These are phyloP conservation scores for Penicillium corylophilum DNA, from an alignment of 2,329 filamentous ascomycete genomes.

Conservation along the genomic window DNA sequence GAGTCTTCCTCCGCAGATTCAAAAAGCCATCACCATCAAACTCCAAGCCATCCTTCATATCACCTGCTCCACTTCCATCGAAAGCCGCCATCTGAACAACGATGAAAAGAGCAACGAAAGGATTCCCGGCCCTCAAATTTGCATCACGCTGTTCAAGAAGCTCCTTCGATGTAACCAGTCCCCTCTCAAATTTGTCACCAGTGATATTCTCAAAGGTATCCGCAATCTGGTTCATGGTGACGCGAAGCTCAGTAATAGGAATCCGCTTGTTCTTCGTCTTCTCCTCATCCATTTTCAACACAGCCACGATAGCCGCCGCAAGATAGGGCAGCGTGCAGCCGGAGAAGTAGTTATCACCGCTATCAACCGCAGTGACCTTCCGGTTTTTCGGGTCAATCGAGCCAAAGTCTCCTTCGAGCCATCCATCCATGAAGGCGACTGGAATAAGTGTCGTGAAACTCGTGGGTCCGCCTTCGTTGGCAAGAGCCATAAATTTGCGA, in stretches of 20 bases:
- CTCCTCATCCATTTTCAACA: background rate
- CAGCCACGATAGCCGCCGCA: background rate
- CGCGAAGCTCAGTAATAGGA: background rate
- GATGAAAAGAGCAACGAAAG: background rate
- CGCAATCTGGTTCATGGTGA: background rate
- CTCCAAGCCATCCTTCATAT: background rate
- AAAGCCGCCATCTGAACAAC: background rate
- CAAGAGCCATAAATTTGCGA: background rate
- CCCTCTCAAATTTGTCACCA: background rate
- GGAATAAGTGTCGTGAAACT: background rate
- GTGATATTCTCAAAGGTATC: background rate
- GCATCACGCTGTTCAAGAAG: background rate
- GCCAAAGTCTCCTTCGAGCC: background rate
- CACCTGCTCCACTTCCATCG: background rate
- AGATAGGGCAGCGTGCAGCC: background rate
- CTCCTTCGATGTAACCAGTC: background rate
- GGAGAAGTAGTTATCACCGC: background rate
- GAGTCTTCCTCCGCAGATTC: background rate
- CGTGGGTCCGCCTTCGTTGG: background rate
- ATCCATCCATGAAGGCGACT: background rate
- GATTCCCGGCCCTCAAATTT: background rate
- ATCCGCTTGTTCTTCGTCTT: background rate
- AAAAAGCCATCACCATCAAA: background rate
- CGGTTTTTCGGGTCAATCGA: background rate
- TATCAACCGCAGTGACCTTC: background rate